phyloP scores from a whole-genome alignment of 2,329 filamentous ascomycete species.

The Exophiala alcalophila region DNA sequence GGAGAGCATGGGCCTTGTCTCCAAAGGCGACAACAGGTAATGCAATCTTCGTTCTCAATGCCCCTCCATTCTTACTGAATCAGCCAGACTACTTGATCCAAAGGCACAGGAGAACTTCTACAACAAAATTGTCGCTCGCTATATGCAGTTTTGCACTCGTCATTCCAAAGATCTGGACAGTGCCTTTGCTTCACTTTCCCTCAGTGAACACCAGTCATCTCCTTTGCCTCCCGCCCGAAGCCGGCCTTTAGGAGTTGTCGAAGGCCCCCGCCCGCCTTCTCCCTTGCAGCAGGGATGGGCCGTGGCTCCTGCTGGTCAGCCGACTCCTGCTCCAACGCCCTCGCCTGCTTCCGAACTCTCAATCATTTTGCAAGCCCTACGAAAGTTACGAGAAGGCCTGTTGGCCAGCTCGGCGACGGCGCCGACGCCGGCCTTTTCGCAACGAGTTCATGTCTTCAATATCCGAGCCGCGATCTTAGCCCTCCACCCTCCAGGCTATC shows the following conservation, averaged over 20 bases:
- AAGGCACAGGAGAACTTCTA: conserved; percentile 84
- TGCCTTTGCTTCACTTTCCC: conserved; percentile 66
- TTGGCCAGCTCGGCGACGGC: conserved; percentile 68
- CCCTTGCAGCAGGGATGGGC: conserved; percentile 8
- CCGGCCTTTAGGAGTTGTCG: conserved; percentile 34
- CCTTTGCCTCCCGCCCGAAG: conserved; percentile 40
- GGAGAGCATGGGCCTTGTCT: conserved; percentile 78
- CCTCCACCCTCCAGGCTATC: conserved; percentile 81
- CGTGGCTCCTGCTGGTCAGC: conserved; percentile 13
- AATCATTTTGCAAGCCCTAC: conserved; percentile 75
- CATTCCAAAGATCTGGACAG: conserved; percentile 70
- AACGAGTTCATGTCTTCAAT: conserved; percentile 88
- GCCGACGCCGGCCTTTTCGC: conserved; percentile 69
- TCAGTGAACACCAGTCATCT: conserved; percentile 34
- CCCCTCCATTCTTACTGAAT: conserved; percentile 35
- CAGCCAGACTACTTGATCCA: conserved; percentile 63
- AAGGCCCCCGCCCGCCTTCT: background rate
- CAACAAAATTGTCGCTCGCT: conserved; percentile 79
- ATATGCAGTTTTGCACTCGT: conserved; percentile 82
- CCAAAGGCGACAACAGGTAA: conserved; percentile 85
- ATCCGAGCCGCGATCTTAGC: conserved; percentile 79
- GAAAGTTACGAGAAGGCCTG: conserved; percentile 88
- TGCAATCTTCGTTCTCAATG: conserved; percentile 1
- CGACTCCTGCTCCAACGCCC: conserved; percentile 21
- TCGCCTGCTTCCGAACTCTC: conserved; percentile 62